Base-by-base conservation (phyloP, 768 basidiomycete genomes). In the Tubosaeta sp. region DNA sequence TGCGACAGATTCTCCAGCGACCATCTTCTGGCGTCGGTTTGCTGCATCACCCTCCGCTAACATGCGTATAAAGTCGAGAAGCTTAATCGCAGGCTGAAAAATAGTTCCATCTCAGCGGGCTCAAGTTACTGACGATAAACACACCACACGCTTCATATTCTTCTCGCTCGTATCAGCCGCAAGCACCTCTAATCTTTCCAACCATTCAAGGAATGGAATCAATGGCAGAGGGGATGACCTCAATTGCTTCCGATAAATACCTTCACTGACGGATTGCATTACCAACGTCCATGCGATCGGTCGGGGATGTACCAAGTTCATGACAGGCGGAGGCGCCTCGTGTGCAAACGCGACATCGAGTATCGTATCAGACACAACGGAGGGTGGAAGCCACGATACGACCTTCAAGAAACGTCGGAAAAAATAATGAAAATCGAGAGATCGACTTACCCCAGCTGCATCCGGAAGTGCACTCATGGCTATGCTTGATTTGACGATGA, bases 401-500 rank as follows among this genome's bases (percentile, higher is more conserved):
- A 58, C 48, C 60, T 72, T 14, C 11, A 27, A n/a, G 19, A 18
- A n/a, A 30, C 25, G 14, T 54, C 19, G 52, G 24, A 13, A 9
- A 21, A 22, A 19, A 11, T 4, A 30, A 31, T 18, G 9, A 1
- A 16, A 36, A 4, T 16, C n/a, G 19, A 10, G 11, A 4, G 11
- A 27, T 19, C 12, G 9, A 57, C 71, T 54, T 29, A 66, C 68
- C 44, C 67, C 65, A n/a, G 45, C 43, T 8, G 60, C 61, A 9
- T 68, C 59, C 0, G 71, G 71, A 32, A 74, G 55, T 6, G 48
- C 61, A 2, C 62, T 67, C 30, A 73, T 39, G 2, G 49, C 41
- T 12, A 71, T 40, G 41, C 66, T 68, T 5, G 72, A 72, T 53
- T 69, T 68, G 25, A 73, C 57, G 6, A 75, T 60, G 22, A 63